Evolutionary conservation across 305 asterid genomes (phyloP).

Genomic region (Plantago coronopus): DNA sequence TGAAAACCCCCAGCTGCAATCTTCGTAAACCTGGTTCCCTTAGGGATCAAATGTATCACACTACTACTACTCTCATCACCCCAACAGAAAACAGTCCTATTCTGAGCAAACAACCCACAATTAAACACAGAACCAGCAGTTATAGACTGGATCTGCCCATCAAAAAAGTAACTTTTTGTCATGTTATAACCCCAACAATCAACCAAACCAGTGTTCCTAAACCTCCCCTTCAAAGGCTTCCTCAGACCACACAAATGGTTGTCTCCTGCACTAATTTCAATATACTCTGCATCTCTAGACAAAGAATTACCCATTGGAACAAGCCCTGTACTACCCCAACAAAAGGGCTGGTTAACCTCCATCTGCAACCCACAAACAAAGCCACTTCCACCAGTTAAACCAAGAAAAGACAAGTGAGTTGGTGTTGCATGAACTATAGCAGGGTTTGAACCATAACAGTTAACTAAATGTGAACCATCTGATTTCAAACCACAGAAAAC

Average conservation of each 20-base stretch:
- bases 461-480: slow-evolving; percentile 64
- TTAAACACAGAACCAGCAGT: slow-evolving; percentile 72
- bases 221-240: slow-evolving; percentile 55
- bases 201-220: slow-evolving; percentile 50
- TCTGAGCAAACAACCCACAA: slow-evolving; percentile 58
- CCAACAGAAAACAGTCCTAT: slow-evolving; percentile 69
- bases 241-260: slow-evolving; percentile 72
- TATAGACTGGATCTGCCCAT: slow-evolving; percentile 63
- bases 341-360: slow-evolving; percentile 55
- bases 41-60: slow-evolving; percentile 47
- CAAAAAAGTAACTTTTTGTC: slow-evolving; percentile 47
- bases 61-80: slow-evolving; percentile 65
- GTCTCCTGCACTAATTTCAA: slow-evolving; percentile 75
- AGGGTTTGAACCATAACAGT: slow-evolving; percentile 64
- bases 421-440: slow-evolving; percentile 60
- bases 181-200: slow-evolving; percentile 93
- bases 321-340: slow-evolving; percentile 66
- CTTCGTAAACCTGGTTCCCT: slow-evolving; percentile 38
- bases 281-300: slow-evolving; percentile 43
- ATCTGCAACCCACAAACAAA: slow-evolving; percentile 65
- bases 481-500: slow-evolving; percentile 70
- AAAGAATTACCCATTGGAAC: slow-evolving; percentile 58
- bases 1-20: slow-evolving; percentile 82
- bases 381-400: slow-evolving; percentile 66
- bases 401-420: slow-evolving; percentile 41